Evolutionary conservation across 2,329 filamentous ascomycete species (phyloP).

Genomic region (Aspergillus flavus): DNA sequence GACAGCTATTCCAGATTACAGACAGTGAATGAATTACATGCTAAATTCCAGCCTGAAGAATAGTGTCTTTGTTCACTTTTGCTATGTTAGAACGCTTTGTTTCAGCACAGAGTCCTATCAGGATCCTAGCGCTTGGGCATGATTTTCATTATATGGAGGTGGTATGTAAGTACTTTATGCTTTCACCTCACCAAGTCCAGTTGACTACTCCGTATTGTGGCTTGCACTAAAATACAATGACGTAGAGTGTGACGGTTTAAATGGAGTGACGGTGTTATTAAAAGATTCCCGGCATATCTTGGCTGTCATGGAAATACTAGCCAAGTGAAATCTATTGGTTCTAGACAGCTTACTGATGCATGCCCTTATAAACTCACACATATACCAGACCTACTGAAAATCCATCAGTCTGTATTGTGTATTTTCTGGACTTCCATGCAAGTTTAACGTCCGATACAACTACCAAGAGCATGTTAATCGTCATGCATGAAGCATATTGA

Average conservation of each 20-base stretch:
- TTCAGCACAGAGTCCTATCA: no score
- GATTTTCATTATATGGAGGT: not conserved
- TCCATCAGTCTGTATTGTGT: not conserved
- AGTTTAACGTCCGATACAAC: no score
- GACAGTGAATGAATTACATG: not conserved
- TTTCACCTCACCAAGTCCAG: not conserved
- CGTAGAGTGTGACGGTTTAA: not conserved
- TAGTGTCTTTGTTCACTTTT: not conserved
- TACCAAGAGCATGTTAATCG: no score
- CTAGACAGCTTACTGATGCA: not conserved
- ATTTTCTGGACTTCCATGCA: no score
- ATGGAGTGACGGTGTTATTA: not conserved
- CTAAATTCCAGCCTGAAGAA: not conserved
- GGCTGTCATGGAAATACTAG: not conserved
- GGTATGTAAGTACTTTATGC: not conserved
- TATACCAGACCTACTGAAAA: not conserved
- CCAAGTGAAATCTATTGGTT: not conserved
- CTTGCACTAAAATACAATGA: not conserved
- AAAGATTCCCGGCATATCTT: not conserved
- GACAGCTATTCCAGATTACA: not conserved
- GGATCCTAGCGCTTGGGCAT: no score
- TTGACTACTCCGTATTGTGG: not conserved
- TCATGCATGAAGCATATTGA: no score
- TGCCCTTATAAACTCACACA: not conserved
- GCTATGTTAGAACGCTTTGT: not conserved